Conservation (phyloP, 495 filamentous ascomycete species). For the Neurospora sp. region DNA sequence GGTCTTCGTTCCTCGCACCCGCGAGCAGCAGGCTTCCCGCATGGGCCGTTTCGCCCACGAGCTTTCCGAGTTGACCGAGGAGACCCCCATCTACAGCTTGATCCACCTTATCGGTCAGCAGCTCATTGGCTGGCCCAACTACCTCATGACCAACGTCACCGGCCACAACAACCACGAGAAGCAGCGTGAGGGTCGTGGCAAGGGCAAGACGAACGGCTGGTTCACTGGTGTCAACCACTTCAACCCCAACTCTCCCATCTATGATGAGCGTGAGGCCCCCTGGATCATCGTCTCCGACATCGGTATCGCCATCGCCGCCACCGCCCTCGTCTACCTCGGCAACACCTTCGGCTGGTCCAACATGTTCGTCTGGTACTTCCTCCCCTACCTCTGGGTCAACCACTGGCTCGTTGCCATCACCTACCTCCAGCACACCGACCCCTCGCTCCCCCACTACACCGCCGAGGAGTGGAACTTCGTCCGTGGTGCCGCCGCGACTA, state of each 20-base stretch:
- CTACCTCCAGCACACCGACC: slow-evolving; percentile 86
- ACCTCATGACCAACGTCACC: slow-evolving; percentile 79
- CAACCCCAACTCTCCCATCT: slow-evolving; percentile 75
- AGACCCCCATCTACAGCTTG: slow-evolving; percentile 79
- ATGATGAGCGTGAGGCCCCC: slow-evolving; percentile 79
- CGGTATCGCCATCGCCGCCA: slow-evolving; percentile 52
- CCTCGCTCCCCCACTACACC: slow-evolving; percentile 73
- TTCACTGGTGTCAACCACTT: slow-evolving; percentile 88
- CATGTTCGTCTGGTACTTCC: slow-evolving; percentile 83
- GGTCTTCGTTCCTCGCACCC: slow-evolving; percentile 88
- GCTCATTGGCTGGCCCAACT: slow-evolving; percentile 81
- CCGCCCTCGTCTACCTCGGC: slow-evolving; percentile 46
- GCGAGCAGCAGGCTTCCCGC: slow-evolving; percentile 60
- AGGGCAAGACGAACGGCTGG: slow-evolving; percentile 80
- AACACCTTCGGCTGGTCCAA: slow-evolving; percentile 75
- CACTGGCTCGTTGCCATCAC: slow-evolving; percentile 91
- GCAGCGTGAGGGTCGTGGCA: slow-evolving; percentile 73
- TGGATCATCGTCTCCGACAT: slow-evolving; percentile 77
- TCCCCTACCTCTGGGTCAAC: slow-evolving; percentile 97
- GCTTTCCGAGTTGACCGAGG: slow-evolving; percentile 79
- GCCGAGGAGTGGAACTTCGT: slow-evolving; percentile 71
- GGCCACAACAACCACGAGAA: slow-evolving; percentile 88
- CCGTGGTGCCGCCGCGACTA: slow-evolving; percentile 75
- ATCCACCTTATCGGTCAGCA: slow-evolving; percentile 70
- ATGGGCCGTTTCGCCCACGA: slow-evolving; percentile 65